phyloP scores from a whole-genome alignment of 495 filamentous ascomycete genomes.

The Penicillium verhagenii region DNA sequence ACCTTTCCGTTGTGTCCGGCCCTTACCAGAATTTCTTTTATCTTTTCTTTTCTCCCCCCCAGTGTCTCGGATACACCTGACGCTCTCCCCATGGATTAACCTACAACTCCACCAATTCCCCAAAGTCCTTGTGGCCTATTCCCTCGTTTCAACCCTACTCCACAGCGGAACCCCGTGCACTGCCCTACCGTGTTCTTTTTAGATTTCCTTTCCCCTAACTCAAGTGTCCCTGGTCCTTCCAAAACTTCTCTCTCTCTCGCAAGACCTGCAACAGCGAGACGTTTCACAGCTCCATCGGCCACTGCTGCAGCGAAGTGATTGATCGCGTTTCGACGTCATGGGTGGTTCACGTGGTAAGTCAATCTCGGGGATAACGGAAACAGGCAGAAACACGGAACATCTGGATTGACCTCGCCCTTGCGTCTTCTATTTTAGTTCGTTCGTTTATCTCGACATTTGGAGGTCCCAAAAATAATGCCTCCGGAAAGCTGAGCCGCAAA shows the following conservation, averaged over 20 bases:
- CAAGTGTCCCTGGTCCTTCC: background rate
- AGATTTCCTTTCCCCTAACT: background rate
- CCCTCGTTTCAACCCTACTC: background rate
- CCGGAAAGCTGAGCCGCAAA: slow-evolving; percentile 32
- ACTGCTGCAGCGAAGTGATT: background rate
- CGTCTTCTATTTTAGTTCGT: slow-evolving; percentile 43
- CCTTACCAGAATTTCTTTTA: slow-evolving; percentile 1
- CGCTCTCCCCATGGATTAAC: background rate
- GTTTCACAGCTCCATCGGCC: background rate
- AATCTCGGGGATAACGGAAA: background rate
- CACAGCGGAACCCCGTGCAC: background rate
- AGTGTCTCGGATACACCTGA: background rate
- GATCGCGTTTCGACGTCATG: background rate
- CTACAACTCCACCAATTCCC: background rate
- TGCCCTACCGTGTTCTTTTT: background rate
- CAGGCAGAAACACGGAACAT: background rate
- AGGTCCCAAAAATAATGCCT: slow-evolving; percentile 25
- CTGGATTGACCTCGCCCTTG: background rate
- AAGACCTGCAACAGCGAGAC: background rate
- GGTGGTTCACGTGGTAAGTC: slow-evolving; percentile 3
- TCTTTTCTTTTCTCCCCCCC: background rate
- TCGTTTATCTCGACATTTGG: slow-evolving; percentile 65
- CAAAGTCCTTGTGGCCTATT: background rate
- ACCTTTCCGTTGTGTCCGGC: background rate
- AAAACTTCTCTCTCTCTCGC: background rate